Evolutionary conservation across 371 early-diverging fungal species (phyloP), one percentile per base, ranked within the genome.

Genomic region (Mucor piriformis): DNA sequence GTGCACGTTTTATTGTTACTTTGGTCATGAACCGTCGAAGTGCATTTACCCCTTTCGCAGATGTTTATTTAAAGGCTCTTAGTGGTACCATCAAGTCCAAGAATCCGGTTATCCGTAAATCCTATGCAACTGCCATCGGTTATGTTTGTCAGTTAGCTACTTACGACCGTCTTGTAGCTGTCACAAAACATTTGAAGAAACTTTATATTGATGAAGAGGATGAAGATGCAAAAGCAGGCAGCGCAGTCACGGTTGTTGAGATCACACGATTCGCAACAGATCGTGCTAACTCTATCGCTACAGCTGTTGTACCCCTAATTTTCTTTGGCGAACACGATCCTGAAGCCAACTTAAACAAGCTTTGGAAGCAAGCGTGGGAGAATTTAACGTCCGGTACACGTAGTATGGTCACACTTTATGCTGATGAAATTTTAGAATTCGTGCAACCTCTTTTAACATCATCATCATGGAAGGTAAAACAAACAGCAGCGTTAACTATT

Each of bases 291-390:
- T 66, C 77, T 0, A 72, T 83, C 25, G 84, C 82, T 3, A 74
- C 83, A 0, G 81, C 78, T 0, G 76, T 93, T 23, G 72, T 93
- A 0, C 94, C 95, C 4, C 76, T 94, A 12, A 85, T 92, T 0
- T 89, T 78, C 59, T 80, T 89, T 60, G 95, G 95, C 5, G 83
- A 84, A 8, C 85, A 86, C 57, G 95, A 95, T 63, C 69, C 82
- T 2, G 82, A 85, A 37, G 78, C 84, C 42, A 61, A 65, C 4
- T 65, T 91, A 32, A 75, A 70, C 5, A 76, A 74, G 10, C 63
- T 87, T 1, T 96, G 94, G 93, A 81, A 79, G 44, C 81, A 84
- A 16, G 88, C 92, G 0, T 96, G 93, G 94, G 93, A 92, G 32
- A 92, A 93, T 48, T 74, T 88, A 38, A 91, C 92, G 1, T 86